Evolutionary conservation across 192 early-diverging fungal genomes (phyloP), one percentile per base, ranked within the genome.

Genomic region (Geranomyces michiganensis): DNA sequence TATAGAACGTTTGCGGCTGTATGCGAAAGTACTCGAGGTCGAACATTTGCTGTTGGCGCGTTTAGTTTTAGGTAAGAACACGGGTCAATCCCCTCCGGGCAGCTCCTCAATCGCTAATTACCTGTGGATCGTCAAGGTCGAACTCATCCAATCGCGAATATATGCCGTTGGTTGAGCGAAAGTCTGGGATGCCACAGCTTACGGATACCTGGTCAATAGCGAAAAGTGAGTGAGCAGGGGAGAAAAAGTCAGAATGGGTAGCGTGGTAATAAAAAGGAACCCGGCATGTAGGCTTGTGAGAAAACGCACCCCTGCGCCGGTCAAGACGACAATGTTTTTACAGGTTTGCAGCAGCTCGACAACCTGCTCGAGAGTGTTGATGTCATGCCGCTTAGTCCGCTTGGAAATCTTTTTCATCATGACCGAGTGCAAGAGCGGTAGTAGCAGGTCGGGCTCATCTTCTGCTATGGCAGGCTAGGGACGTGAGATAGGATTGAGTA

Each of bases 141-240:
- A 93, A 96, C 75, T 93, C 90, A 55, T 79, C 81, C 15, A 96
- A 80, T 19, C 92, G 77, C 8, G 91, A 85, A 68, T 99, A 99
- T 32, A 99, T 95, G 7, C 96, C 96, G 8, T 88, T 88, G 22
- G 94, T 88, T 14, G 95, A 97, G 65, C 96, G 85, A 65, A 99
- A 99, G 68, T 99, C 97, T 0, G 97, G 97, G 45, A 99, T 98
- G 6, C 95, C 96, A 47, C 94, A 97, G 0, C 93, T 94, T 1
- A 97, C 95, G 0, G 95, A 97, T 12, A 92, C 79, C 77, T 81
- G 59, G 31, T 6, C 10, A n/a, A 60, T 45, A 8, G n/a, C n/a
- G n/a, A n/a, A n/a, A n/a, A n/a, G n/a, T n/a, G 91, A 87, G 68
- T 93, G 81, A 75, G 46, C 96, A 94, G 68, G n/a, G n/a, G n/a